Base-by-base conservation (phyloP, 1,139 yeast species). In the Taphrina confusa region DNA sequence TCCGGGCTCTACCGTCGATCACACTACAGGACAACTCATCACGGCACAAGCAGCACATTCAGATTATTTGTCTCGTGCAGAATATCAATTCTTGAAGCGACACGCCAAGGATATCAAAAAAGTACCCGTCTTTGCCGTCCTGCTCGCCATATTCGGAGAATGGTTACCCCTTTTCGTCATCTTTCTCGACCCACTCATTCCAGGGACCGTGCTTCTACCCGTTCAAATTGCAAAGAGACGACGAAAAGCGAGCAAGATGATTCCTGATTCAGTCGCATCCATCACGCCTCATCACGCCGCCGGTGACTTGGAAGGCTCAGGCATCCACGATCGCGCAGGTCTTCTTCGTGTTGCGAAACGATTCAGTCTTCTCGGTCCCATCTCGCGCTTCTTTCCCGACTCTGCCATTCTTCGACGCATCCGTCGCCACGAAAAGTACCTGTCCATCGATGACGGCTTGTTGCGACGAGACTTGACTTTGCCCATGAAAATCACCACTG, bases 141-240 rank as follows among this genome's bases (percentile, higher is more conserved):
- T 54, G 11, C 31, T 54, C 34, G 51, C 49, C 2, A 42, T 54
- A 4, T 44, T 54, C 18, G 58, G 58, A 25, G 58, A 54, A 14
- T 54, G 58, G 58, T 36, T 54, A 5, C 58, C 58, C n/a, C 58
- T 54, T 3, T 44, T 54, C 11, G 58, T 54, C 16, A 42, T 54
- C 28, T 42, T 54, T 16, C 51, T 54, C 8, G 51, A 34, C 14
- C 58, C 58, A 2, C 14, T 54, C 34, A 34, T 54, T 20, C 58
- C 58, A 4, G 51, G 58, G 11, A 54, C 58, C 3, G 58, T 54
- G 12, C 42, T 54, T 11, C 34, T 54, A 25, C 58, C 51, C 18
- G 14, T 18, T 9, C 58, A 54, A 11, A 18, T 44, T 14, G 9
- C 25, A 8, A 42, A 33, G n/a, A 18, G 58, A n/a, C 36, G 58